phyloP scores from a whole-genome alignment of 2,329 filamentous ascomycete species.

The Colletotrichum sp. region DNA sequence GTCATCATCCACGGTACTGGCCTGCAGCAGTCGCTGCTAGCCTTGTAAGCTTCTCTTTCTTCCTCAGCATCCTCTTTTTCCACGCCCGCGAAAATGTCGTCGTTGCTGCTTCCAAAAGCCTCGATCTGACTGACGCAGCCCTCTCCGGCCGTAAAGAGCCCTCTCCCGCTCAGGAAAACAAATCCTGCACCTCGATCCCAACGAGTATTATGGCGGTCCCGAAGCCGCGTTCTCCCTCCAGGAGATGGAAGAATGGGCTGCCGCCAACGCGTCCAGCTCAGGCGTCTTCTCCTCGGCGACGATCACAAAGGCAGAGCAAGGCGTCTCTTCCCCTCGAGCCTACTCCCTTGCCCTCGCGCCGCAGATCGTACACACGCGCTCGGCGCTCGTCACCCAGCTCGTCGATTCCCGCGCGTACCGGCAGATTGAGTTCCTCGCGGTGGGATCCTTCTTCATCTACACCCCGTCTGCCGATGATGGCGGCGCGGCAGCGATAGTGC shows the following conservation, averaged over 20 bases:
- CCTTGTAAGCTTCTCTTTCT: slow-evolving; percentile 63
- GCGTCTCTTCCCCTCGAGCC: slow-evolving; percentile 67
- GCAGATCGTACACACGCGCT: slow-evolving; percentile 84
- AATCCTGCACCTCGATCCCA: slow-evolving; percentile 86
- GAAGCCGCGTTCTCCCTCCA: slow-evolving; percentile 87
- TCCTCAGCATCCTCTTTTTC: slow-evolving; percentile 28
- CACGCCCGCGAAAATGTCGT: slow-evolving; percentile 1
- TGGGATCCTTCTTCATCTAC: slow-evolving; percentile 90
- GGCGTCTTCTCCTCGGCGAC: slow-evolving; percentile 39
- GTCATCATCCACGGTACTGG: slow-evolving; percentile 81
- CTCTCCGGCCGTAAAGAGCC: slow-evolving; percentile 66
- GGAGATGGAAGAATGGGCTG: slow-evolving; percentile 79
- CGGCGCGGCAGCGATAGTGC: slow-evolving; percentile 52
- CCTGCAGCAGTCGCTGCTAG: slow-evolving; percentile 78
- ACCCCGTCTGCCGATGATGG: slow-evolving; percentile 34
- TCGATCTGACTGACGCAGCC: slow-evolving; percentile 76
- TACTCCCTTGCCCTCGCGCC: slow-evolving; percentile 87
- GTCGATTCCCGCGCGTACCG: slow-evolving; percentile 89
- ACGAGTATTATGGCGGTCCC: slow-evolving; percentile 85
- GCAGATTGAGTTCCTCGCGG: slow-evolving; percentile 91
- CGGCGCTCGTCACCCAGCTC: slow-evolving; percentile 76
- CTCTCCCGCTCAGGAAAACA: slow-evolving; percentile 92
- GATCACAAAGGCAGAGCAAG: slow-evolving; percentile 34
- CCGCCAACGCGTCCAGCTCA: slow-evolving; percentile 35
- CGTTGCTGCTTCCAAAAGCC: slow-evolving; percentile 25